These are phyloP conservation scores for Tripterygium wilfordii DNA, from an alignment of 177 flowering plant genomes.

Conservation along the genomic window DNA sequence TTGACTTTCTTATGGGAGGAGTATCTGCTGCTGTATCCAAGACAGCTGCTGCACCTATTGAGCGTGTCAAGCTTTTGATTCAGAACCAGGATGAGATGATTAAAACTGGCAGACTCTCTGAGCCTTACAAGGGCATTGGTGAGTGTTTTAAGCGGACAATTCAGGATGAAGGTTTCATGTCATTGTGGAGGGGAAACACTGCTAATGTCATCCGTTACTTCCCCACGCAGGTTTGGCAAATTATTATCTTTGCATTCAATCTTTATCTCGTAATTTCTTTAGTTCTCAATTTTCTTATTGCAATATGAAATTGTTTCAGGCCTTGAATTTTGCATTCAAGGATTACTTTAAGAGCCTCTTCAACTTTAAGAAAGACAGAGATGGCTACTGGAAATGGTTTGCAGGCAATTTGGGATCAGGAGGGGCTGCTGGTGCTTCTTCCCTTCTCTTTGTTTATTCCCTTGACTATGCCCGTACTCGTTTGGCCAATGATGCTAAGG, in stretches of 20 bases:
- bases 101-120: conserved; percentile 44
- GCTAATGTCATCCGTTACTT: conserved; percentile 60
- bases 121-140: conserved; percentile 56
- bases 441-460: conserved; percentile 48
- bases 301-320: conserved; percentile 17
- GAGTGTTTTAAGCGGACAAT: conserved; percentile 46
- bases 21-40: conserved; percentile 46
- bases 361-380: conserved; percentile 55
- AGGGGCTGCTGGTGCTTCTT: conserved; percentile 58
- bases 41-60: conserved; percentile 57
- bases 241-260: neutral
- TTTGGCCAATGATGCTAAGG: conserved; percentile 53
- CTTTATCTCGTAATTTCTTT: neutral
- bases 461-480: conserved; percentile 57
- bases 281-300: neutral
- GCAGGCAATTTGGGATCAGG: conserved; percentile 62
- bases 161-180: conserved; percentile 34
- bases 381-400: conserved; percentile 63
- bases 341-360: conserved; percentile 62
- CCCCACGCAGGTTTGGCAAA: conserved; percentile 36
- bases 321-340: conserved; percentile 58
- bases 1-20: conserved; percentile 45
- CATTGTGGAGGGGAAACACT: conserved; percentile 58
- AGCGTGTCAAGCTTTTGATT: conserved; percentile 52
- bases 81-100: conserved; percentile 63